phyloP scores from a whole-genome alignment of 2,329 filamentous ascomycete species.

The Huntiella moniliformis region DNA sequence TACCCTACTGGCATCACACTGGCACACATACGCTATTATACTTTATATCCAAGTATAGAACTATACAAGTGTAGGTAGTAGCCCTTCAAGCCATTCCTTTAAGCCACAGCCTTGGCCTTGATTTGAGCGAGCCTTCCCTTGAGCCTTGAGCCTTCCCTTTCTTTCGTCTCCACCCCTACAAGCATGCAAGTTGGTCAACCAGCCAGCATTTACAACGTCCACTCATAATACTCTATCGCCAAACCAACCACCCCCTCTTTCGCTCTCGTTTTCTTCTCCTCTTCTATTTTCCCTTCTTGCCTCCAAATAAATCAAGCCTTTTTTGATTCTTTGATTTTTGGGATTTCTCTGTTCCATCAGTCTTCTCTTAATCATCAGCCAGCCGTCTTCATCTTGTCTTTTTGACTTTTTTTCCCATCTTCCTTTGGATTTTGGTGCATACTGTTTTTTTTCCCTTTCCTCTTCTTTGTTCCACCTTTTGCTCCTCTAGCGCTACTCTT shows the following conservation, averaged over 20 bases:
- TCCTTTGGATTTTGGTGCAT: neutral
- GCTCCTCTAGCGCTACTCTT: neutral
- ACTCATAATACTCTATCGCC: neutral
- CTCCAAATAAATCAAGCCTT: neutral
- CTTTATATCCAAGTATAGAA: neutral
- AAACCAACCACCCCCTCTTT: neutral
- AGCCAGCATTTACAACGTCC: neutral
- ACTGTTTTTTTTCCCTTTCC: neutral
- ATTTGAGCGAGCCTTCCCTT: too few relatives aligned
- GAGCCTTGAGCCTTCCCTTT: constrained; percentile 2
- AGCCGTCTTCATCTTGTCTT: neutral
- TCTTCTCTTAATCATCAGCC: neutral
- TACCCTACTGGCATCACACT: neutral
- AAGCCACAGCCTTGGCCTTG: constrained; percentile 2
- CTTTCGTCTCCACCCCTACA: constrained; percentile 1
- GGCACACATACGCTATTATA: neutral
- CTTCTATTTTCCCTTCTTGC: neutral
- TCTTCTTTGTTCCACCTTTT: neutral
- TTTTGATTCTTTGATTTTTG: neutral
- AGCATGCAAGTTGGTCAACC: neutral
- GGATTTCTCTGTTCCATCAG: neutral
- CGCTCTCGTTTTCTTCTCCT: neutral
- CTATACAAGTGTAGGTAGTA: too few relatives aligned
- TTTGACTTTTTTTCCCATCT: neutral
- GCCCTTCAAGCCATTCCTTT: neutral